A percentile compares a stretch with the other conserved stretches of the same genome.
Evolutionary conservation across 345 rosid genomes (phyloP).

Genomic region (Viola odorata): DNA sequence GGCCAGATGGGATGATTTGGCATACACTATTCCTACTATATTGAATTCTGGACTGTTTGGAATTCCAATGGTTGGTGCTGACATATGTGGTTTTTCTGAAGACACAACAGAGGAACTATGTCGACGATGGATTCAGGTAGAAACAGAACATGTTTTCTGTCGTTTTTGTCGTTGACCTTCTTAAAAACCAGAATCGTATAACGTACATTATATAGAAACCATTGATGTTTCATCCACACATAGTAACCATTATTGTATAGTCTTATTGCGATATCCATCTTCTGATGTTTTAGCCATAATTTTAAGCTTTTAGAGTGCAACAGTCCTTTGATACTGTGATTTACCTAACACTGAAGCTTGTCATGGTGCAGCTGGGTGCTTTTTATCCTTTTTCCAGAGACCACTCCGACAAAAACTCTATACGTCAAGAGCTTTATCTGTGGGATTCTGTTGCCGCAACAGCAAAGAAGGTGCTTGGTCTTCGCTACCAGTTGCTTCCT

Average conservation of each 20-base stretch:
- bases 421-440: conserved; percentile 60
- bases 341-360: too few species aligned
- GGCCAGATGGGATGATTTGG: conserved; percentile 64
- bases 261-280: too few species aligned
- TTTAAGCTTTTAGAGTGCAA: background rate
- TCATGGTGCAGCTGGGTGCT: conserved; percentile 54
- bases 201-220: too few species aligned
- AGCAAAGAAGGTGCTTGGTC: conserved; percentile 60
- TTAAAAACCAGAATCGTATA: too few species aligned
- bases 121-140: conserved; percentile 72
- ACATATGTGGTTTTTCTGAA: conserved; percentile 57
- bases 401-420: conserved; percentile 35
- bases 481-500: conserved; percentile 64
- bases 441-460: conserved; percentile 73
- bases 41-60: conserved; percentile 69
- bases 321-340: too few species aligned
- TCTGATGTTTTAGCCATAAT: too few species aligned
- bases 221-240: too few species aligned
- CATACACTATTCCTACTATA: conserved; percentile 51
- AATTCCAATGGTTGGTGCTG: conserved; percentile 83
- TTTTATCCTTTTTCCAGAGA: conserved; percentile 84
- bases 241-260: too few species aligned
- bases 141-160: background rate
- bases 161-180: too few species aligned
- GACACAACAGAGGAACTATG: conserved; percentile 68